A percentile compares a stretch with the other conserved stretches of the same genome.
phyloP scores from a whole-genome alignment of 352 stramenopile genomes.

The Phytophthora cactorum region DNA sequence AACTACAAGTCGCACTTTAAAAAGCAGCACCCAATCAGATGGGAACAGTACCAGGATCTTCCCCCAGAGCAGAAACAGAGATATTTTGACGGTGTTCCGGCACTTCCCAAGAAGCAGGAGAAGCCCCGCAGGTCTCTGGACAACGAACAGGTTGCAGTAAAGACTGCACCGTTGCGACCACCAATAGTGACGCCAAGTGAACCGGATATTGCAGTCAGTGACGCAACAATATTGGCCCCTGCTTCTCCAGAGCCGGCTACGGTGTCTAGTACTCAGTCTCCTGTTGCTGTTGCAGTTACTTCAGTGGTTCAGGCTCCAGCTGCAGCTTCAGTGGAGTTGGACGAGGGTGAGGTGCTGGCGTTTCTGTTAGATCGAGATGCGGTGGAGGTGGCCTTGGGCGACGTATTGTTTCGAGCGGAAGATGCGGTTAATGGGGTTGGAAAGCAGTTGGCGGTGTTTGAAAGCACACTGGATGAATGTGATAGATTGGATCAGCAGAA shows the following conservation, averaged over 20 bases:
- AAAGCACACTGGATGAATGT: slow-evolving; percentile 23
- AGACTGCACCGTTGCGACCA: background rate
- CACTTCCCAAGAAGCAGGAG: slow-evolving; percentile 4
- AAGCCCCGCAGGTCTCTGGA: background rate
- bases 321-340: slow-evolving; percentile 1
- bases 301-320: background rate
- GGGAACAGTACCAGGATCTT: slow-evolving; percentile 28
- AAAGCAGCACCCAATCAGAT: slow-evolving; percentile 20
- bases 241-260: background rate
- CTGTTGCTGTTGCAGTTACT: slow-evolving; percentile 2
- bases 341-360: background rate
- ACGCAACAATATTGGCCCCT: background rate
- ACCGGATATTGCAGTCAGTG: background rate
- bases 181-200: background rate
- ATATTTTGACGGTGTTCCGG: slow-evolving; percentile 13
- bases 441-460: slow-evolving; percentile 6
- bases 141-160: background rate
- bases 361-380: slow-evolving; percentile 35
- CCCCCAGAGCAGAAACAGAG: slow-evolving; percentile 2
- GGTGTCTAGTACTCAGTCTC: background rate
- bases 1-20: slow-evolving; percentile 37
- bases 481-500: slow-evolving; percentile 19
- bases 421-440: slow-evolving; percentile 1
- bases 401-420: slow-evolving; percentile 16
- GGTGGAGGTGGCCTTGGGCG: slow-evolving; percentile 23